These are phyloP conservation scores for Suillus plorans DNA, from an alignment of 768 basidiomycete genomes.

Conservation along the genomic window DNA sequence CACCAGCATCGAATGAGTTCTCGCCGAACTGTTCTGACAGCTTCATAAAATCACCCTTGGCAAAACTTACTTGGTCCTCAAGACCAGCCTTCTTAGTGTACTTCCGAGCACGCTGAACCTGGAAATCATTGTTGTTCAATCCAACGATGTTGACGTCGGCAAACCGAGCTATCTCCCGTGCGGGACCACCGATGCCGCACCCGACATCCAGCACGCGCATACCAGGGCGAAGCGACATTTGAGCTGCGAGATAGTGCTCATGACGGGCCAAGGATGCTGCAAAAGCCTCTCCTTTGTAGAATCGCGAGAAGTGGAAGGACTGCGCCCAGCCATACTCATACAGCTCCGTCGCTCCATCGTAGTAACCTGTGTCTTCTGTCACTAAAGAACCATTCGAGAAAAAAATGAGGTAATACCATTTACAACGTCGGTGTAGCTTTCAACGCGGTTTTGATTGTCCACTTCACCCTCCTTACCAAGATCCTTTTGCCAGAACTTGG, in stretches of 20 bases:
- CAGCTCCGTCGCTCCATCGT: slow-evolving; percentile 89
- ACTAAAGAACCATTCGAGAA: not conserved
- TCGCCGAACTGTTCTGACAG: slow-evolving; percentile 85
- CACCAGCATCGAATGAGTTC: slow-evolving; percentile 87
- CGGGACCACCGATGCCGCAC: slow-evolving; percentile 93
- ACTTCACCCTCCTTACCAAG: slow-evolving; percentile 60
- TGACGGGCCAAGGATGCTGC: slow-evolving; percentile 74
- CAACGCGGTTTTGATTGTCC: slow-evolving; percentile 72
- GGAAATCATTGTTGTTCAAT: slow-evolving; percentile 92
- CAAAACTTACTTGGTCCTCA: slow-evolving; percentile 70
- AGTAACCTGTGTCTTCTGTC: slow-evolving; percentile 62
- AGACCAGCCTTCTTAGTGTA: slow-evolving; percentile 76
- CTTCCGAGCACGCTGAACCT: slow-evolving; percentile 75
- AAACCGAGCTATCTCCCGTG: slow-evolving; percentile 88
- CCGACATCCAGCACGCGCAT: slow-evolving; percentile 96
- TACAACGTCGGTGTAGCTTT: slow-evolving; percentile 89
- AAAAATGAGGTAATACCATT: slow-evolving; percentile 57
- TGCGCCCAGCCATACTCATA: slow-evolving; percentile 90
- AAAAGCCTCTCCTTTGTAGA: slow-evolving; percentile 84
- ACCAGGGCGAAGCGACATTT: slow-evolving; percentile 77
- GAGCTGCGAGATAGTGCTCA: slow-evolving; percentile 89
- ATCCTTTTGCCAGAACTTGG: slow-evolving; percentile 90
- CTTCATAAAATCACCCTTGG: slow-evolving; percentile 94
- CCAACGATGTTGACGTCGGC: slow-evolving; percentile 78
- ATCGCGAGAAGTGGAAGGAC: slow-evolving; percentile 93